Base-by-base conservation (phyloP, 805 yeast genomes). In the Lipomyces spencermartinsiae region DNA sequence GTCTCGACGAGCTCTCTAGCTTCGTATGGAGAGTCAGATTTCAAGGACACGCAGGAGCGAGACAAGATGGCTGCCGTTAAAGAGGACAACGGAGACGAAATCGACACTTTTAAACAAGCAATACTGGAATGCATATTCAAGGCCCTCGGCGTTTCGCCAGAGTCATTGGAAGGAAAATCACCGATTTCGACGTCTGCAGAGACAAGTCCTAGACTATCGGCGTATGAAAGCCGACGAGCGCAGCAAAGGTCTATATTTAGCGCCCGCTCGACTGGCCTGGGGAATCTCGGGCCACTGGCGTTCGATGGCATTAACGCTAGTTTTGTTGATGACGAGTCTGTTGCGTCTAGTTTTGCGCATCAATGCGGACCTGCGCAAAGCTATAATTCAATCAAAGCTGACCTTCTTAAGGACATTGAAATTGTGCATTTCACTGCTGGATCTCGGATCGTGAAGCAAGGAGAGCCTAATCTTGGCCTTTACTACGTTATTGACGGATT, bases 401-500 rank as follows among this genome's bases (percentile, higher is more conserved):
- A 87, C 34, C 84, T 92, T 71, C 84, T 92, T 0, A 83, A 86
- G 51, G 82, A 80, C 7, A 77, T 94, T 46, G 87, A 88, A 62
- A 79, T 93, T 8, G 79, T 84, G 67, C 83, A 80, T 70, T 81
- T 83, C 67, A 79, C 83, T 12, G 82, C 87, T 37, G 91, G 87
- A 4, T 77, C 87, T 0, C 81, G 82, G 0, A 73, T 94, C 1
- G 86, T 90, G 10, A 83, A 86, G 63, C 91, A 90, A 69, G 87
- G 89, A 61, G 85, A 87, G 14, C 83, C 84, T 60, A 86, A 89
- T 59, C 86, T 88, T 1, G 99, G 98, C 0, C 76, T 94, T 12
- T 92, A 83, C 75, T 94, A 89, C 74, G 88, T 94, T 4, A 85
- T 94, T 61, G 89, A 89, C 64, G 99, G 99, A 1, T 74, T 82